A percentile compares a stretch with the other conserved stretches of the same genome.
Conservation (phyloP, 139 green algal genomes). For the Zygnema cylindricum region DNA sequence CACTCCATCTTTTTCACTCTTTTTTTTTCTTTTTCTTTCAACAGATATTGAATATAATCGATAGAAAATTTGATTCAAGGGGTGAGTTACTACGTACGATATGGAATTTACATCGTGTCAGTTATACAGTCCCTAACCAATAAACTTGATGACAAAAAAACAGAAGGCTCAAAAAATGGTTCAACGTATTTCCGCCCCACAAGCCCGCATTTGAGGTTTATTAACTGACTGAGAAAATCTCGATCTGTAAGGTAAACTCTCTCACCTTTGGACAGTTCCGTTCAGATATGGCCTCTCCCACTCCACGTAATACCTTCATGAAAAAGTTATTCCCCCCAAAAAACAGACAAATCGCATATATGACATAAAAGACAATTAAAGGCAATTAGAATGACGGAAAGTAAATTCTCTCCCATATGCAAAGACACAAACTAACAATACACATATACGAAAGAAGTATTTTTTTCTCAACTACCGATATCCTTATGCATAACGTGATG, state of each 20-base stretch:
- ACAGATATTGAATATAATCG: too few species aligned
- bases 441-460: background rate
- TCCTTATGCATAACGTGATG: background rate
- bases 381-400: background rate
- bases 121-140: too few species aligned
- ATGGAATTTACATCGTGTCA: too few species aligned
- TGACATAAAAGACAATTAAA: background rate
- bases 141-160: too few species aligned
- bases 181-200: background rate
- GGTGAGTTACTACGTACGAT: too few species aligned
- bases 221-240: background rate
- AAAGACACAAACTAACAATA: background rate
- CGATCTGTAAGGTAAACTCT: too few species aligned
- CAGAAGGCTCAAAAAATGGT: background rate
- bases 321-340: background rate
- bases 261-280: slow-evolving; percentile 68
- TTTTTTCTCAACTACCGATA: too few species aligned
- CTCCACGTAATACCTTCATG: slow-evolving; percentile 64
- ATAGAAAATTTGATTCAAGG: too few species aligned
- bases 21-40: too few species aligned
- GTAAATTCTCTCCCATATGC: background rate
- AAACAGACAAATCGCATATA: background rate
- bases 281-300: slow-evolving; percentile 83
- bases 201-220: background rate
- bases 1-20: too few species aligned